Evolutionary conservation across 345 rosid species (phyloP), one percentile per base, ranked within the genome.

Genomic region (Eutrema heterophyllum): DNA sequence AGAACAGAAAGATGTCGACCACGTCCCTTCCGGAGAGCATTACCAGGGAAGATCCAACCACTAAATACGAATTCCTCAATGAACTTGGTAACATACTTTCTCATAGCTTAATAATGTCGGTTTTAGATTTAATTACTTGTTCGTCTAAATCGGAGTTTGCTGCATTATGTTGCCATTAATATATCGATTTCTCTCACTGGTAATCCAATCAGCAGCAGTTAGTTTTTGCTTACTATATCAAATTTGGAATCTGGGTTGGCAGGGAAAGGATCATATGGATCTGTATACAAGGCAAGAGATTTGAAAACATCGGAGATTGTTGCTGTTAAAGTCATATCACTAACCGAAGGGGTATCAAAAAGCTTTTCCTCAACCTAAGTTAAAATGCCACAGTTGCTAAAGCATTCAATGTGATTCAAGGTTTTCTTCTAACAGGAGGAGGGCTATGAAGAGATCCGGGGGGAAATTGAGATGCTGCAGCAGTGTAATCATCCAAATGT

Each of bases 401-500:
- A 57, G 68, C 7, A 58, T 9, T 58, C 45, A 10, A 8, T 71
- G 72, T 71, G 64, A 24, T 52, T 71, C 9, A 60, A 44, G 38
- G 9, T 60, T 52, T 27, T 41, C 35, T 78, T 43, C 85, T 67
- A 55, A 69, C 76, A 94, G 99, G 99, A 95, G 85, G 99, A 92
- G 78, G 99, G 97, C 0, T 95, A 92, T 72, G 99, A 95, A 83
- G 99, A 95, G 80, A 92, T 95, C 40, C 87, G 99, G 7, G 98
- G 98, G 36, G 99, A 95, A 82, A 95, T 95, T 73, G 99, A 95
- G 91, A 95, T 95, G 99, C 71, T 95, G 85, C 99, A 92, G 83
- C 99, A 92, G 58, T 92, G 99, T 76, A 90, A 84, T 73, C 97
- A 95, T 84, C 96, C 98, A 11, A 95, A 95, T 82, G 98, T 92